These are phyloP conservation scores for Euphorbia lathyris DNA, from an alignment of 345 rosid species.

Conservation along the genomic window DNA sequence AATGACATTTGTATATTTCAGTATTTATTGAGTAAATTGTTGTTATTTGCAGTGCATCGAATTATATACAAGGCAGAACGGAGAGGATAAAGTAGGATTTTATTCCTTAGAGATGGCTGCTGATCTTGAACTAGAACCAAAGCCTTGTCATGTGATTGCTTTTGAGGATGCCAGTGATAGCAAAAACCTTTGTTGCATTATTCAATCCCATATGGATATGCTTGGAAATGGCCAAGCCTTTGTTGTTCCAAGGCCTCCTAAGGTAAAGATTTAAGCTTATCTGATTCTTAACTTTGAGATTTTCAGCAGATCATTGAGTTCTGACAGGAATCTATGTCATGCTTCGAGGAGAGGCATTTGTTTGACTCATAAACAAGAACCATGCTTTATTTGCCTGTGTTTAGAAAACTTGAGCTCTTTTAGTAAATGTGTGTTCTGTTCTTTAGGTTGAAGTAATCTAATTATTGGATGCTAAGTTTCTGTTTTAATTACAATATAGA, in stretches of 20 bases:
- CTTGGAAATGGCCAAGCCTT: constrained; percentile 71
- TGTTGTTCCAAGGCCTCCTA: constrained; percentile 78
- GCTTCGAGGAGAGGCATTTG: neutral
- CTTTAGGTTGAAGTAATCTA: neutral
- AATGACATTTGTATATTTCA: neutral
- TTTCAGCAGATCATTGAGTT: constrained; percentile 5
- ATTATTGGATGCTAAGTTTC: constrained; percentile 9
- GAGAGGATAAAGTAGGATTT: constrained; percentile 67
- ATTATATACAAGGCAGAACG: constrained; percentile 55
- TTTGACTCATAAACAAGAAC: neutral
- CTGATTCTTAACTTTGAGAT: neutral
- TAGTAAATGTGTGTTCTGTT: neutral
- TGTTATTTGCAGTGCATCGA: constrained; percentile 72
- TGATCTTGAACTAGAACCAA: constrained; percentile 90
- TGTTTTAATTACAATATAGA: neutral
- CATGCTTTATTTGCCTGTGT: neutral
- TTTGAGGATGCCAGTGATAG: constrained; percentile 74
- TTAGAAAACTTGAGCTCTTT: neutral
- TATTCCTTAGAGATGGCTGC: constrained; percentile 87
- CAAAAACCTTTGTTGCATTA: constrained; percentile 67
- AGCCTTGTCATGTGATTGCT: constrained; percentile 78
- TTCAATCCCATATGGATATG: constrained; percentile 87
- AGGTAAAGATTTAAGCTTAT: constrained; percentile 39
- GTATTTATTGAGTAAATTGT: constrained; percentile 9
- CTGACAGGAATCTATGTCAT: neutral